These are phyloP conservation scores for Ceratocystis alfenasii DNA, from an alignment of 2,329 filamentous ascomycete species.

Conservation along the genomic window DNA sequence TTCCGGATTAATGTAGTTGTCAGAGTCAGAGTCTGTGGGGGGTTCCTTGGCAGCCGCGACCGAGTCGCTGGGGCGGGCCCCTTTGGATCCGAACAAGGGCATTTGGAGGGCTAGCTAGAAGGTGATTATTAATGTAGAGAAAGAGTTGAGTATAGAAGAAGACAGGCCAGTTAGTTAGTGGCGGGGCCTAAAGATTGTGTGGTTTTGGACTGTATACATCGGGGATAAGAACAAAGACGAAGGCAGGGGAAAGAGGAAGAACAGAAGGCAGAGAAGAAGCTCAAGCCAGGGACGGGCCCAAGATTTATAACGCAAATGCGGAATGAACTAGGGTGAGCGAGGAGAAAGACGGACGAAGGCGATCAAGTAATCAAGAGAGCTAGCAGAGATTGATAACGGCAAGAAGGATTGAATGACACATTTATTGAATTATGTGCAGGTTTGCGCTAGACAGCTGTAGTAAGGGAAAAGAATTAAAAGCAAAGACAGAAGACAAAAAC, in stretches of 20 bases:
- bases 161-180: not conserved
- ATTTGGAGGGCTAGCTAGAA: not conserved
- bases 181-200: not conserved
- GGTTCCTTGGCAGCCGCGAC: no score
- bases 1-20: slow-evolving; percentile 15
- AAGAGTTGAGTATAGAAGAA: not conserved
- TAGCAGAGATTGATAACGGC: slow-evolving; percentile 1
- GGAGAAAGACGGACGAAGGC: not conserved
- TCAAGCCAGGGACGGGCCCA: not conserved
- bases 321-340: not conserved
- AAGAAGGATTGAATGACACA: not conserved
- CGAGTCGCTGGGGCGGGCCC: not conserved
- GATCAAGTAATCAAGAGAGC: not conserved
- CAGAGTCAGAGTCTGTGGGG: not conserved
- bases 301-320: not conserved
- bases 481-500: not conserved
- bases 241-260: not conserved
- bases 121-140: not conserved
- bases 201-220: not conserved
- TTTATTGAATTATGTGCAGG: not conserved
- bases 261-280: not conserved
- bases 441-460: not conserved
- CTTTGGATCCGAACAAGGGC: not conserved
- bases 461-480: not conserved
- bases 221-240: not conserved